phyloP scores from a whole-genome alignment of 495 filamentous ascomycete genomes.

The Hypoxylon perforatum region DNA sequence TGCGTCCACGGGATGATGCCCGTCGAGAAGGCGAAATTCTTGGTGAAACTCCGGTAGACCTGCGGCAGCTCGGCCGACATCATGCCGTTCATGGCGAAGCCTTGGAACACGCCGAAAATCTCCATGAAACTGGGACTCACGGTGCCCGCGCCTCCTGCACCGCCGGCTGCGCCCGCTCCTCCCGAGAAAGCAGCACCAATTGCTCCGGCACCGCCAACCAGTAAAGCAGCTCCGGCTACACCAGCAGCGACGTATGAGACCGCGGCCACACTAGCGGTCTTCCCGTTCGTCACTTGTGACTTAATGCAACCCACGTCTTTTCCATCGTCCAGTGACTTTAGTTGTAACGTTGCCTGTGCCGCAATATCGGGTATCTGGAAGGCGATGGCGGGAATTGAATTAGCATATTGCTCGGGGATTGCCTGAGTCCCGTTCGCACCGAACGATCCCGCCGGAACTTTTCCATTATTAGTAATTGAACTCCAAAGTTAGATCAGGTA shows the following conservation, averaged over 20 bases:
- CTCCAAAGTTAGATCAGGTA: constrained; percentile 1
- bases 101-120: constrained; percentile 91
- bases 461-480: constrained; percentile 45
- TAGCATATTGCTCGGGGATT: constrained; percentile 76
- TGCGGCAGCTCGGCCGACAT: constrained; percentile 86
- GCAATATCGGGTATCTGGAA: constrained; percentile 93
- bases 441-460: constrained; percentile 81
- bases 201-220: constrained; percentile 79
- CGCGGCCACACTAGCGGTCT: constrained; percentile 76
- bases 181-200: constrained; percentile 67
- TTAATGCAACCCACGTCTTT: constrained; percentile 82
- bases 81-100: constrained; percentile 95
- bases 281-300: constrained; percentile 86
- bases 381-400: constrained; percentile 86
- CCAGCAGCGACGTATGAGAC: constrained; percentile 88
- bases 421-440: constrained; percentile 72
- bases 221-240: constrained; percentile 85
- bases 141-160: constrained; percentile 67
- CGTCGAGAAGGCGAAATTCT: constrained; percentile 93
- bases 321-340: constrained; percentile 70
- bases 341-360: constrained; percentile 81
- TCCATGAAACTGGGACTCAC: constrained; percentile 87
- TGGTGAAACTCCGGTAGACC: constrained; percentile 86
- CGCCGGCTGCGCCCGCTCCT: constrained; percentile 50
- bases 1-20: constrained; percentile 83